Conservation (phyloP, 768 basidiomycete genomes). For the Krasilnikovozyma curviuscula region DNA sequence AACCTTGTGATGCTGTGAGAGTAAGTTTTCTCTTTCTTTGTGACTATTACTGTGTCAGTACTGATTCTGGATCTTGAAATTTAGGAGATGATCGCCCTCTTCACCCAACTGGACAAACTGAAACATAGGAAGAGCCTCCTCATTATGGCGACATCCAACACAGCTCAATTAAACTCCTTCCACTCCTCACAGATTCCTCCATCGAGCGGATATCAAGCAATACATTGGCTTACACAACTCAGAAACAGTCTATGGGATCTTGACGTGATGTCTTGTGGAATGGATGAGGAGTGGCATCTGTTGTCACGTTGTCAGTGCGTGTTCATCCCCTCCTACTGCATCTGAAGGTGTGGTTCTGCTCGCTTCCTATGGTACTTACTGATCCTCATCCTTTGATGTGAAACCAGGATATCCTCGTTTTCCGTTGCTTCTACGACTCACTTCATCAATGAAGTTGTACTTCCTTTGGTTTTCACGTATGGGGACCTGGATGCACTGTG, state of each 20-base stretch:
- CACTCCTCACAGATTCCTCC: conserved; percentile 52
- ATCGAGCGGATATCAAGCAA: conserved; percentile 90
- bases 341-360: too few species aligned
- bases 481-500: too few species aligned
- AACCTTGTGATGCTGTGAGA: conserved; percentile 82
- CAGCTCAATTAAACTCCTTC: conserved; percentile 78
- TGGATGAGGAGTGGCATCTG: conserved; percentile 57
- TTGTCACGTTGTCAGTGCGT: conserved; percentile 39
- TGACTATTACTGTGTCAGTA: too few species aligned
- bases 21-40: too few species aligned
- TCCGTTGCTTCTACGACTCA: too few species aligned
- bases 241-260: conserved; percentile 82
- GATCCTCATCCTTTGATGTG: too few species aligned
- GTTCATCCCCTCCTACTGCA: too few species aligned
- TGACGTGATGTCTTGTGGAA: conserved; percentile 61
- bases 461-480: too few species aligned
- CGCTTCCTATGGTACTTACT: too few species aligned
- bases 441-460: too few species aligned
- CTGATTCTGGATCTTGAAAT: not conserved
- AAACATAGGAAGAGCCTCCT: conserved; percentile 83
- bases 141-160: conserved; percentile 90
- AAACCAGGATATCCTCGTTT: too few species aligned
- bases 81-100: conserved; percentile 92
- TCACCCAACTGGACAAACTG: conserved; percentile 91
- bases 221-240: conserved; percentile 78